Conservation (phyloP, 805 yeast species). For the Kodamaea restingae region DNA sequence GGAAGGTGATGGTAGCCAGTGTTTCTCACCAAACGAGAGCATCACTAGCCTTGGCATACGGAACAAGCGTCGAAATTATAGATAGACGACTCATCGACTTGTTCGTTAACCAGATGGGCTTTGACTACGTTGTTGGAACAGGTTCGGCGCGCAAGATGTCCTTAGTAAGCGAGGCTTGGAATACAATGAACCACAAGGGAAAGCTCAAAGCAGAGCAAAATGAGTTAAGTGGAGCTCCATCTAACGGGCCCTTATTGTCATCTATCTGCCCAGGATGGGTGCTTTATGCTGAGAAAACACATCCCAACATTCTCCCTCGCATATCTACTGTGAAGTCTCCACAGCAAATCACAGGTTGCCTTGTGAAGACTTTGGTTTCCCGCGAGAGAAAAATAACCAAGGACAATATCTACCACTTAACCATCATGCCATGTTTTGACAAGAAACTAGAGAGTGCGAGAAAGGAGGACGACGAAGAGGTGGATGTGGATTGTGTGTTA, state of each 20-base stretch:
- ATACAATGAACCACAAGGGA: constrained; percentile 46
- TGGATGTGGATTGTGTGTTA: constrained; percentile 89
- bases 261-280: constrained; percentile 96
- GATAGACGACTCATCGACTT: constrained; percentile 60
- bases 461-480: constrained; percentile 47
- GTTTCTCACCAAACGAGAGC: constrained; percentile 84
- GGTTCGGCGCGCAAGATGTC: constrained; percentile 75
- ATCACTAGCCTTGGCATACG: constrained; percentile 69
- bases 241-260: constrained; percentile 59
- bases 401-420: constrained; percentile 64
- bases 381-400: constrained; percentile 25
- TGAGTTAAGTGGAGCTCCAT: too few species aligned
- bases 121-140: constrained; percentile 74
- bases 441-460: constrained; percentile 93
- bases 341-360: constrained; percentile 85
- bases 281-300: constrained; percentile 91
- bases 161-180: constrained; percentile 40
- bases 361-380: constrained; percentile 54
- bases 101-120: constrained; percentile 59
- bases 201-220: constrained; percentile 13
- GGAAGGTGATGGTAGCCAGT: constrained; percentile 62
- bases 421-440: constrained; percentile 96
- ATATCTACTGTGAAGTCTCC: constrained; percentile 80
- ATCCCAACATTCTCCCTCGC: constrained; percentile 72
- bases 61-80: constrained; percentile 46